phyloP scores from a whole-genome alignment of 371 early-diverging fungal genomes.

The Mucor saturninus region DNA sequence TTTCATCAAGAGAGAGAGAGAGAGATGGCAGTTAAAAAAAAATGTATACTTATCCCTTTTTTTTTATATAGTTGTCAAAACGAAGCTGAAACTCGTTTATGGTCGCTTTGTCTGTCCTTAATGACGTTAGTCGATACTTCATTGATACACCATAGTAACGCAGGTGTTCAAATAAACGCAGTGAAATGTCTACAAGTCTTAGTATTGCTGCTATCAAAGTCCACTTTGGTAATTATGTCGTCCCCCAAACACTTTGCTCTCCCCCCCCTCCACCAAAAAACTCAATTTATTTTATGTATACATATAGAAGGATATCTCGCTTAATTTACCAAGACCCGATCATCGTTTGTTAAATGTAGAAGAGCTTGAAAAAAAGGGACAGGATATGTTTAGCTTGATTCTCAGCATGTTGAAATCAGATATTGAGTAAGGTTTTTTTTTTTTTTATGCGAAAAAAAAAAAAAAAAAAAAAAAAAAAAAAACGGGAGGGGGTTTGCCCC shows the following conservation, averaged over 20 bases:
- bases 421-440: slow-evolving; percentile 21
- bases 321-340: slow-evolving; percentile 41
- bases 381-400: slow-evolving; percentile 31
- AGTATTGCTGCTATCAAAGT: slow-evolving; percentile 41
- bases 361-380: slow-evolving; percentile 42
- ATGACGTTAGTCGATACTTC: slow-evolving; percentile 28
- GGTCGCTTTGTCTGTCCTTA: slow-evolving; percentile 39
- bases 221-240: slow-evolving; percentile 14
- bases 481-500: neutral
- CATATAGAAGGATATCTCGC: slow-evolving; percentile 38
- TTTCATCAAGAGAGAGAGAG: neutral
- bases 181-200: slow-evolving; percentile 54
- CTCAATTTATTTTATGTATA: neutral
- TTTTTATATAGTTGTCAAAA: slow-evolving; percentile 44
- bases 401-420: slow-evolving; percentile 18
- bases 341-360: slow-evolving; percentile 46
- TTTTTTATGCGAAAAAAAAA: neutral
- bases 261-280: neutral
- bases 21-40: neutral
- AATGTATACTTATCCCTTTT: neutral
- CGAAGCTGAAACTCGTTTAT: slow-evolving; percentile 47
- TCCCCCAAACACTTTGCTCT: neutral
- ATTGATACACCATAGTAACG: slow-evolving; percentile 35
- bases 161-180: slow-evolving; percentile 47
- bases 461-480: neutral